Conservation (phyloP, 148 eudicot genomes). For the Rhododendron williamsianum region DNA sequence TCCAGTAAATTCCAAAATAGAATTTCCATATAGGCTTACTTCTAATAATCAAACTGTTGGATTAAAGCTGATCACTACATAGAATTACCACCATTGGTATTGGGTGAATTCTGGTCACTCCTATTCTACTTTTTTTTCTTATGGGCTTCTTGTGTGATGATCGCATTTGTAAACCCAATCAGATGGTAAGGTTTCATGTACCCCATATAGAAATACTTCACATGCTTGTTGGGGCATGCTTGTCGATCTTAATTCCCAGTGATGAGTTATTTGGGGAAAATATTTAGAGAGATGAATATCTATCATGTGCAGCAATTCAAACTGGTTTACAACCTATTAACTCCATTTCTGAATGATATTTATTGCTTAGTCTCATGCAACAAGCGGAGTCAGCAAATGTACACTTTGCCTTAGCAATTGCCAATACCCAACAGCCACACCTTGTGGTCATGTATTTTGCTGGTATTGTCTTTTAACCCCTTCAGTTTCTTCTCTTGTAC, state of each 20-base stretch:
- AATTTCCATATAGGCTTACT: background rate
- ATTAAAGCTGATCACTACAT: background rate
- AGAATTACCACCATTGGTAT: background rate
- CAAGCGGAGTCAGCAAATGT: conserved; percentile 71
- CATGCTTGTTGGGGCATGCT: background rate
- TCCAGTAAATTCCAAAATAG: background rate
- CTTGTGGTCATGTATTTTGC: conserved; percentile 99
- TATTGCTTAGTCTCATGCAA: conserved; percentile 38
- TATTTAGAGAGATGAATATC: background rate
- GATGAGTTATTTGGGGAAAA: background rate
- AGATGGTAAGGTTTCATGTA: background rate
- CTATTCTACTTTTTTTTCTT: background rate
- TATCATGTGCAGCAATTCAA: background rate
- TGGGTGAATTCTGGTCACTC: background rate
- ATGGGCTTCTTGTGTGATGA: background rate
- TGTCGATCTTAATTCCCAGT: background rate
- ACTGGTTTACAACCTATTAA: background rate
- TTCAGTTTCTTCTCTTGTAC: background rate
- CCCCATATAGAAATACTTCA: background rate
- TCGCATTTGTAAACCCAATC: background rate
- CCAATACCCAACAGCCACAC: conserved; percentile 89
- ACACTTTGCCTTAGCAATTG: conserved; percentile 93
- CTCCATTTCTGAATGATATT: background rate
- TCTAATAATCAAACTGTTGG: background rate
- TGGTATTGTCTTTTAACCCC: conserved; percentile 48